Base-by-base conservation (phyloP, 805 yeast genomes). In the Zygosaccharomyces lentus region DNA sequence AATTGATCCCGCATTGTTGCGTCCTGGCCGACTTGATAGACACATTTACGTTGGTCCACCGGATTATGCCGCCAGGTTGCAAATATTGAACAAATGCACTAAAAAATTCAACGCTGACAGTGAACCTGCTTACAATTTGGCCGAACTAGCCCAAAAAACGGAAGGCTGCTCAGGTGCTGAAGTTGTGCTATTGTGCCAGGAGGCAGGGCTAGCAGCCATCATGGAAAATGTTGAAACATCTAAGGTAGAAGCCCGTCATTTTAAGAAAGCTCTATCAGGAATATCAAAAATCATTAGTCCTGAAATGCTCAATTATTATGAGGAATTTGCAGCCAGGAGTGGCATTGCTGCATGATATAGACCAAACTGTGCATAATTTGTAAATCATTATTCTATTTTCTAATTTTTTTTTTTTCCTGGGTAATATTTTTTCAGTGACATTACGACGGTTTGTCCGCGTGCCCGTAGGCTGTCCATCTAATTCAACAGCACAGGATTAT, bases 141-240 rank as follows among this genome's bases (percentile, higher is more conserved):
- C 69, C 1, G 67, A 62, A 8, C 66, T 87, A 9, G 89, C 95
- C 0, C 64, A 56, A 1, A 57, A 68, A 5, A 86, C 96, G 0
- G 91, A 84, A 0, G 98, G 99, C 0, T 89, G 95, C 59, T 89
- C 97, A 0, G 99, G 99, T 30, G 96, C 98, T 0, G 99, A 93
- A 65, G 87, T 93, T 31, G 95, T 90, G 0, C 73, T 89, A 16
- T 64, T 91, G 16, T 87, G 96, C 57, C 98, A 90, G 64, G 97
- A 91, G 65, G 96, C 98, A 0, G 99, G 99, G 2, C 68, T 93
- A 9, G 79, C 85, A n/a, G 96, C 98, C 0, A 81, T 93, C 47
- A 88, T 87, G 83, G 96, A 87, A 54, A 68, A 85, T 51, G 65
- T 75, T 5, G 68, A 78, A 3, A 75, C 85, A 7, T 58, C 59